Base-by-base conservation (phyloP, 2,329 filamentous ascomycete genomes). In the Clarireedia sp. region DNA sequence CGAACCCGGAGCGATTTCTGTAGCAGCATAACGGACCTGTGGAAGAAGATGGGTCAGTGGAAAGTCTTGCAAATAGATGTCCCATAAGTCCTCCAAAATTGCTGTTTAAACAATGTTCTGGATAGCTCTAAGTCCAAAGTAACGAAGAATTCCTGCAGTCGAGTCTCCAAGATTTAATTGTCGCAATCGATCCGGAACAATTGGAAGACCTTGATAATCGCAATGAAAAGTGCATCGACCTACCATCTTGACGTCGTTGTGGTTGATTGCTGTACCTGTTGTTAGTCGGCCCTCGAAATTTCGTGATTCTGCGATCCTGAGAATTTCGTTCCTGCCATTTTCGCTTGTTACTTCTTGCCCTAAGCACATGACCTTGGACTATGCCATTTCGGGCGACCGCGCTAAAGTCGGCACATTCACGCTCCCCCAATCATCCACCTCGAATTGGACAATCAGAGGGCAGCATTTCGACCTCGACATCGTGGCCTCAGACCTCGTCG, bases 11-110 rank as follows among this genome's bases (percentile, higher is more conserved):
- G 41, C 41, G 21, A 45, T 45, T 45, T 56, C 54, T 46, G 48
- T 51, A 74, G 88, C 88, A 78, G 90, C 90, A 90, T 96, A 96
- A 78, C 91, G 90, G 82, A 95, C 90, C 90, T 45, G 14, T 29
- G 21, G 38, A 24, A 24, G 23, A 36, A 19, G 8, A 26, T 26
- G 51, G 24, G 55, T 50, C 53, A 55, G 37, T 51, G 19, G 33
- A 21, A 21, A 45, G 12, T 9, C 19, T 45, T 6, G 21, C 9
- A 45, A 14, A 21, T 1, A 45, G 19, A 44, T 17, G 9, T 9
- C 38, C 14, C 38, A 41, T 41, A 41, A 16, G 19, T 45, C 7
- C 12, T 45, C 19, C 41, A 23, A 45, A 21, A 26, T 40, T 33
- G 21, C 17, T 29, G 38, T 19, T 21, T 26, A 19, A 47, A 33